Evolutionary conservation across 179 eudicot genomes (phyloP).

Genomic region (Silene coronaria): DNA sequence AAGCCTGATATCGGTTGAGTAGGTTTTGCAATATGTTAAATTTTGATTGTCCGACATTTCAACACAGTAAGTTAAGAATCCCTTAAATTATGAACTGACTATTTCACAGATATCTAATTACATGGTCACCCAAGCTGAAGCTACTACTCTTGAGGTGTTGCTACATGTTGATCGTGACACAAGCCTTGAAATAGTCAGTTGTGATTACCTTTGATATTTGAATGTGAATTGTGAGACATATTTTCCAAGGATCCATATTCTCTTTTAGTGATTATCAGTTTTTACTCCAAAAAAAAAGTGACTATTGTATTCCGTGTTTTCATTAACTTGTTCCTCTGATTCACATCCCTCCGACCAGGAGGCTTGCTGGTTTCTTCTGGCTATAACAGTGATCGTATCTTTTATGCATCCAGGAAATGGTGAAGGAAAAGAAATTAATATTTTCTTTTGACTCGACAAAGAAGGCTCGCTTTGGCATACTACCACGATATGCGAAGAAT

Average conservation of each 20-base stretch:
- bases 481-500: slow-evolving; percentile 89
- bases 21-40: too few relatives aligned
- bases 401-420: slow-evolving; percentile 66
- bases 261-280: too few relatives aligned
- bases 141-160: too few relatives aligned
- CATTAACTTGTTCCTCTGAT: not conserved
- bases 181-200: not conserved
- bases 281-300: not conserved
- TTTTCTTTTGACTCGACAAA: slow-evolving; percentile 66
- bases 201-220: not conserved
- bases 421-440: slow-evolving; percentile 59
- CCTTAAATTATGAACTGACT: too few relatives aligned
- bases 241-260: not conserved
- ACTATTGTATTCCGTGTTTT: not conserved
- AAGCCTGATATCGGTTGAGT: too few relatives aligned
- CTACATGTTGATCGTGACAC: not conserved
- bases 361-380: not conserved
- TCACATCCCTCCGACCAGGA: not conserved
- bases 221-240: not conserved
- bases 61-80: too few relatives aligned
- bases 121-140: too few relatives aligned
- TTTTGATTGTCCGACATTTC: too few relatives aligned
- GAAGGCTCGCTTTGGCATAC: slow-evolving; percentile 78
- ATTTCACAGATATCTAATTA: too few relatives aligned
- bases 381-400: not conserved